Conservation (phyloP, 208 protist species). For the Wallacemonas sp. region DNA sequence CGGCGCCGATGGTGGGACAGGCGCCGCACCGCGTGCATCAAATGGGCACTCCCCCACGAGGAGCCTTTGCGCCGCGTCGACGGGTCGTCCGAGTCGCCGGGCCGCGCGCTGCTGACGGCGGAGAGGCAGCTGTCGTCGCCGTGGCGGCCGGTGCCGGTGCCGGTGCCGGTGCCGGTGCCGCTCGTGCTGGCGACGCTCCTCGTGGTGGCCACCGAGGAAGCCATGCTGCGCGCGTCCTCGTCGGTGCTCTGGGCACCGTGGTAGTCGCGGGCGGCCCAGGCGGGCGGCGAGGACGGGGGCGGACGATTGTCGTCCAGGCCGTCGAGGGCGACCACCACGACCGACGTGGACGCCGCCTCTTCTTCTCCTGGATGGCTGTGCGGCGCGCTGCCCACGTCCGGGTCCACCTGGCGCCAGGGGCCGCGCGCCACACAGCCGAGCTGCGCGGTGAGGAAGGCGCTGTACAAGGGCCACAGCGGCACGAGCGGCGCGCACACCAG, state of each 20-base stretch:
- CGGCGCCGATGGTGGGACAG: not conserved
- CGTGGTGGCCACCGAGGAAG: not conserved
- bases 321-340: constrained; percentile 3
- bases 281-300: too few relatives aligned
- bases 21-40: constrained; percentile 8
- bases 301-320: too few relatives aligned
- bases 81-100: not conserved
- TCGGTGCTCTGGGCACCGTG: not conserved
- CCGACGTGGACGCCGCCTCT: not conserved
- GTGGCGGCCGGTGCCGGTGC: not conserved
- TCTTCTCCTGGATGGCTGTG: not conserved
- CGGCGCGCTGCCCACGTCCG: not conserved
- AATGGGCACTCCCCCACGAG: constrained; percentile 8
- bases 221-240: constrained; percentile 2
- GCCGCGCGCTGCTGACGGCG: not conserved
- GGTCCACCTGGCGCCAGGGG: not conserved
- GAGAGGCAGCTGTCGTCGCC: not conserved
- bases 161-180: not conserved
- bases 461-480: constrained; percentile 12
- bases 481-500: constrained; percentile 12
- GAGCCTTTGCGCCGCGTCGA: not conserved
- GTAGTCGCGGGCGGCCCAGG: not conserved
- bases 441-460: not conserved
- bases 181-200: not conserved
- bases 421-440: not conserved